Percentiles rank a stretch among this genome's conserved stretches.
These are phyloP conservation scores for Nakaseomyces sp. DNA, from an alignment of 1,139 yeast species.

Conservation along the genomic window DNA sequence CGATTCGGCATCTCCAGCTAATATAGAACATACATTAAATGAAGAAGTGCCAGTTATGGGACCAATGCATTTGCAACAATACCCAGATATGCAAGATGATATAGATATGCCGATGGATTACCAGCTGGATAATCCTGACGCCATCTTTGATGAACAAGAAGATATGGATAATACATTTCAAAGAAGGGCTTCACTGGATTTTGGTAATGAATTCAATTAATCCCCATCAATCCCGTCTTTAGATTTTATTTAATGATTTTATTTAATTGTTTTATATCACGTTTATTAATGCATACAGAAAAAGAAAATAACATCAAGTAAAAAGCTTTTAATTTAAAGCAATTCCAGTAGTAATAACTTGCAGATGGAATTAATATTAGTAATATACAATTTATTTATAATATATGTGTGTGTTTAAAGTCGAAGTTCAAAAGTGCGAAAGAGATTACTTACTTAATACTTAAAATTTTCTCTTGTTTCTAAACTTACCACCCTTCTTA, in stretches of 20 bases:
- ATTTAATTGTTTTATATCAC: no score
- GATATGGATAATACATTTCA: conserved; percentile 30
- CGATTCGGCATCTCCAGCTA: conserved; percentile 4
- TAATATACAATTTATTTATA: background rate
- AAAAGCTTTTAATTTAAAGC: no score
- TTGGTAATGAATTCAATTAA: conserved; percentile 11
- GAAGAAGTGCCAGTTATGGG: background rate
- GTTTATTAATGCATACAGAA: no score
- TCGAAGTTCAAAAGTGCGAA: no score
- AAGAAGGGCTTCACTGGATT: conserved; percentile 28
- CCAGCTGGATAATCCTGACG: conserved; percentile 14
- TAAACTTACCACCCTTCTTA: conserved; percentile 26
- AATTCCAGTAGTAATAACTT: background rate
- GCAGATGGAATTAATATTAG: background rate
- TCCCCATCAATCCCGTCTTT: background rate
- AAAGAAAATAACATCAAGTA: no score
- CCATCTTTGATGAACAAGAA: conserved; percentile 24
- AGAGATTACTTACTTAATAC: background rate
- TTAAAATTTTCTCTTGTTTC: conserved; percentile 28
- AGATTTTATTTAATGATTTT: no score
- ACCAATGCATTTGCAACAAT: conserved; percentile 1
- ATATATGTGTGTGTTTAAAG: no score
- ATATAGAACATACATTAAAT: background rate
- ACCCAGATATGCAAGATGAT: conserved; percentile 7
- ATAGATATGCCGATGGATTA: conserved; percentile 7